phyloP scores from a whole-genome alignment of 163 green algal species.

The Scenedesmus sp. region DNA sequence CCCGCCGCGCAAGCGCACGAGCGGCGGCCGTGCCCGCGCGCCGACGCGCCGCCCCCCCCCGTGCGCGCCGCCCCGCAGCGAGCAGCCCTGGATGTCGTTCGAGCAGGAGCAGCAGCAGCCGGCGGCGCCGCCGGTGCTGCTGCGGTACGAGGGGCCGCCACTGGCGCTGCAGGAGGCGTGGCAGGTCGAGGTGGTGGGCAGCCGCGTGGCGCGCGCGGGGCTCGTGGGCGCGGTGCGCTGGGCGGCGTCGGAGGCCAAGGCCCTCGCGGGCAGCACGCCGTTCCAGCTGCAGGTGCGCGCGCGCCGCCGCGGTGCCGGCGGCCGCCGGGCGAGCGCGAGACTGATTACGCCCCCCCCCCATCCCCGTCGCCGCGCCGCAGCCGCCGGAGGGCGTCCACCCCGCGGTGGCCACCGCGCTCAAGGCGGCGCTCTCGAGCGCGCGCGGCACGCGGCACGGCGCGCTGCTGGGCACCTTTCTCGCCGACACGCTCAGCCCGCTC shows the following conservation, averaged over 20 bases:
- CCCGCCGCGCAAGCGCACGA: too few relatives aligned
- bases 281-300: slow-evolving; percentile 37
- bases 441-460: slow-evolving; percentile 13
- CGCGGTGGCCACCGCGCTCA: slow-evolving; percentile 1
- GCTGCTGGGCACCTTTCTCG: slow-evolving; percentile 16
- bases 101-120: slow-evolving; percentile 9
- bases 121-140: background rate
- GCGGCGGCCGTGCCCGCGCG: too few relatives aligned
- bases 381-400: background rate
- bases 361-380: too few relatives aligned
- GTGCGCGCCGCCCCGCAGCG: too few relatives aligned
- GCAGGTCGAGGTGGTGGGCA: slow-evolving; percentile 35
- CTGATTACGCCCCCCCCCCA: too few relatives aligned
- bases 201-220: slow-evolving; percentile 16
- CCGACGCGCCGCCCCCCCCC: too few relatives aligned
- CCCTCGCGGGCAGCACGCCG: slow-evolving; percentile 35
- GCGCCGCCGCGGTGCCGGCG: too few relatives aligned
- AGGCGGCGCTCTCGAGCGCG: slow-evolving; percentile 3
- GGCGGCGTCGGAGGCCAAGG: slow-evolving; percentile 39
- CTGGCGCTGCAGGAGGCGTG: slow-evolving; percentile 32
- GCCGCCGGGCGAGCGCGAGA: too few relatives aligned
- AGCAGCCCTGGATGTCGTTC: too few relatives aligned
- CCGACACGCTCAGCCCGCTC: slow-evolving; percentile 31
- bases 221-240: slow-evolving; percentile 24
- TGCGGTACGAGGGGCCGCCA: slow-evolving; percentile 30